Percentiles rank a stretch among this genome's conserved stretches.
phyloP scores from a whole-genome alignment of 495 filamentous ascomycete genomes.

The Trichoderma orchidacearum region DNA sequence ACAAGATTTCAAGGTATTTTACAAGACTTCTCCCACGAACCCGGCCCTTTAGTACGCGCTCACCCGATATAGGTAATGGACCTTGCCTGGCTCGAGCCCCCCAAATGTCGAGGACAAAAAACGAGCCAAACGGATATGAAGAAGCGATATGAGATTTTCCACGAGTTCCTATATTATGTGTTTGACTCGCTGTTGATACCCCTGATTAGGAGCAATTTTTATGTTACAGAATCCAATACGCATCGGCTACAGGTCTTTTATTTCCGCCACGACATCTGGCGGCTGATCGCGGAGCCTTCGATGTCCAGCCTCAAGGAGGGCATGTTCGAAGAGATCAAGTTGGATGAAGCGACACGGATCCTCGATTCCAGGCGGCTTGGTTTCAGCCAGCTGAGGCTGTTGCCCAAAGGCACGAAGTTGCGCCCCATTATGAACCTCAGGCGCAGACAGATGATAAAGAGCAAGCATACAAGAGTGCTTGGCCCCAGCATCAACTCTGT shows the following conservation, averaged over 20 bases:
- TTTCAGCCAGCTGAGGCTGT: slow-evolving; percentile 63
- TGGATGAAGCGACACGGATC: slow-evolving; percentile 39
- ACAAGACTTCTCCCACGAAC: neutral
- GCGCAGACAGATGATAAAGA: slow-evolving; percentile 39
- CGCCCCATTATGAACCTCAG: slow-evolving; percentile 81
- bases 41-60: neutral
- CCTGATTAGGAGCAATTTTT: slow-evolving; percentile 74
- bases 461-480: slow-evolving; percentile 18
- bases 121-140: slow-evolving; percentile 54
- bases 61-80: slow-evolving; percentile 34
- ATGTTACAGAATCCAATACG: slow-evolving; percentile 79
- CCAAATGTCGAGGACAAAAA: slow-evolving; percentile 29
- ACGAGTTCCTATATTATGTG: slow-evolving; percentile 80
- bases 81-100: slow-evolving; percentile 61
- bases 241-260: slow-evolving; percentile 79
- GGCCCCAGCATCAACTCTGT: slow-evolving; percentile 70
- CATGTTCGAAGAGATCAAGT: slow-evolving; percentile 71
- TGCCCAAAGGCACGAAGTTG: slow-evolving; percentile 55
- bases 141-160: slow-evolving; percentile 68
- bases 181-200: slow-evolving; percentile 89
- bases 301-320: slow-evolving; percentile 51
- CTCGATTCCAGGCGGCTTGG: slow-evolving; percentile 52
- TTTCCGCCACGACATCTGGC: slow-evolving; percentile 91
- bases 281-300: slow-evolving; percentile 56
- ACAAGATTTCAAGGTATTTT: slow-evolving; percentile 58